Evolutionary conservation across 805 yeast genomes (phyloP).

Genomic region (Lipomyces mesembrius): DNA sequence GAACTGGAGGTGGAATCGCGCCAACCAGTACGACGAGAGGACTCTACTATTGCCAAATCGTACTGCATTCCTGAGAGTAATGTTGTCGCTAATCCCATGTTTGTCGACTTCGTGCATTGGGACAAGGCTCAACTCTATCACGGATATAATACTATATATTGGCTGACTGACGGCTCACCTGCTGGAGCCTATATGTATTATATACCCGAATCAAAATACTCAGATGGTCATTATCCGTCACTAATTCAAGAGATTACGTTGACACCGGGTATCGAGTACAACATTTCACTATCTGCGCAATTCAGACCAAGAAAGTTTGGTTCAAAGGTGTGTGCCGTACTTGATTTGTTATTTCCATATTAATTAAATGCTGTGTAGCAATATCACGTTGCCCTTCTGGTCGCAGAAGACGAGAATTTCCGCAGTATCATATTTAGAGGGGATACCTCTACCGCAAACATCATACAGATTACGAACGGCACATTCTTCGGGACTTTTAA

Average conservation of each 20-base stretch:
- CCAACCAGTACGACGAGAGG: not conserved
- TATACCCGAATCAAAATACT: not conserved
- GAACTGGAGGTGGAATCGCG: not conserved
- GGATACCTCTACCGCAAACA: not conserved
- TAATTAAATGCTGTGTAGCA: not conserved
- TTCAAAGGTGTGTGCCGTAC: not conserved
- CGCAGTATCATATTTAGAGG: not conserved
- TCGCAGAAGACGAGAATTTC: not conserved
- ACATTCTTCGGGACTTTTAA: not conserved
- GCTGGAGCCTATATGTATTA: not conserved
- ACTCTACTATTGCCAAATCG: not conserved
- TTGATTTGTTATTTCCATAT: not conserved
- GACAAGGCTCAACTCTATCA: not conserved
- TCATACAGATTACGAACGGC: not conserved
- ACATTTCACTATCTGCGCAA: not conserved
- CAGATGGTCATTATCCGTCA: not conserved
- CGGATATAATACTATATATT: too few relatives aligned
- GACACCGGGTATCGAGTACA: not conserved
- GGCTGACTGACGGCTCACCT: not conserved
- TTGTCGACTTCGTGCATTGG: not conserved
- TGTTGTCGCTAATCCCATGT: not conserved
- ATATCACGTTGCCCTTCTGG: not conserved
- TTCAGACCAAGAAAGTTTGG: not conserved
- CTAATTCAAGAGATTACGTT: not conserved
- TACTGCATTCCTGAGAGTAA: not conserved